phyloP scores from a whole-genome alignment of 176 grass and related monocot species.

The Musa itinerans region DNA sequence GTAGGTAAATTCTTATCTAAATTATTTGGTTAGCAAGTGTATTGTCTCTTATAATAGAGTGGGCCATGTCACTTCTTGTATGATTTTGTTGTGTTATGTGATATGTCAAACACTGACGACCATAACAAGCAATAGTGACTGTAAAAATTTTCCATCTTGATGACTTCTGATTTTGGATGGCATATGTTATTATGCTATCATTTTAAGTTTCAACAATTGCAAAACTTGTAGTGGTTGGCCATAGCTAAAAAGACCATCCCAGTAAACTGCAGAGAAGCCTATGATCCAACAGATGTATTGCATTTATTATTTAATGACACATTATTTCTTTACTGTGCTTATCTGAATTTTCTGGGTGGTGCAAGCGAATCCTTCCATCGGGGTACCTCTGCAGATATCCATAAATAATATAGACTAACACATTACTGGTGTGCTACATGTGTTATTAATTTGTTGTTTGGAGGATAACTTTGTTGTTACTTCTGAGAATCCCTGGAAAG shows the following conservation, averaged over 20 bases:
- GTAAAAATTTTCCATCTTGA: too few relatives aligned
- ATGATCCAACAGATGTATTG: background rate
- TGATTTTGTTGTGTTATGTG: background rate
- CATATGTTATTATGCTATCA: too few relatives aligned
- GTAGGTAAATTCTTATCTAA: too few relatives aligned
- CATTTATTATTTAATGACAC: background rate
- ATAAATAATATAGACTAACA: background rate
- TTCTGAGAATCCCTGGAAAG: background rate
- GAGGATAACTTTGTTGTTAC: background rate
- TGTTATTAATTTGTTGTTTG: background rate
- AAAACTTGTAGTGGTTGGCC: background rate
- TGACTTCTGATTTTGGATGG: background rate
- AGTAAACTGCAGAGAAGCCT: background rate
- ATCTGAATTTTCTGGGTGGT: background rate
- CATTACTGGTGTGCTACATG: background rate
- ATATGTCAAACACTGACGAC: background rate
- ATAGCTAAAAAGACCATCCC: background rate
- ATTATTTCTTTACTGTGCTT: background rate
- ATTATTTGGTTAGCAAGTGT: too few relatives aligned
- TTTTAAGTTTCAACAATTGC: background rate
- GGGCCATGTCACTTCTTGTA: background rate
- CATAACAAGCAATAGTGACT: too few relatives aligned
- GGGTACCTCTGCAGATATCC: background rate
- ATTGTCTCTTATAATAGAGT: too few relatives aligned
- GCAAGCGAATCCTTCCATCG: background rate